Base-by-base conservation (phyloP, 2,329 filamentous ascomycete species). In the Alternaria arbusti region DNA sequence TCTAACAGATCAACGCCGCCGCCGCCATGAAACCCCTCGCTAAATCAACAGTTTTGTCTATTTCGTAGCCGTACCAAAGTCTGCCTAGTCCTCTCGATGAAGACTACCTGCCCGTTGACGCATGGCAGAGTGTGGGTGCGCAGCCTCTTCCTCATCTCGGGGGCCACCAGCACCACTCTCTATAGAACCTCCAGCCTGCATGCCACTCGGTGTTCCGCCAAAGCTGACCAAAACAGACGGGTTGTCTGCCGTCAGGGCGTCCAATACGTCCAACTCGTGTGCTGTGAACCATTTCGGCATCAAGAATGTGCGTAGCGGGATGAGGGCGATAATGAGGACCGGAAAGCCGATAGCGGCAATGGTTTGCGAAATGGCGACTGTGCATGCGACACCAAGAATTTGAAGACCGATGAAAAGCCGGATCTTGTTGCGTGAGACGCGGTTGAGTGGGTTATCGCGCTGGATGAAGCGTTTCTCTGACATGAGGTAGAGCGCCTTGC, bases 311-410 rank as follows among this genome's bases (percentile, higher is more conserved):
- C 85, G 79, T 3, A 87, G 67, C 1, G 86, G 86, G n/a, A 88
- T 87, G 5, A 88, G 75, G 3, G 83, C 80, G 46, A 84, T 83
- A 65, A 88, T 87, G 46, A 88, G 77, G 17, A 88, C 80, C 0
- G 86, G 86, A 66, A 88, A 88, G 0, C 85, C 84, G 28, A 88
- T 86, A 0, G 86, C 86, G 1, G 84, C 86, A 12, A 88, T 84
- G 0, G 86, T 88, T 69, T 88, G 85, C 1, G 85, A 86, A 50
- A 88, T 84, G 1, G 84, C 86, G 2, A 88, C 84, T 32, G 82
- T 84, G 22, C 81, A 80, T 0, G 81, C 80, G 13, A 87, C 84
- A 3, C 81, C 83, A 9, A 84, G 51, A 4, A 84, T 66, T 68
- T 88, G 85, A 26, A 85, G 80, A 20, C 76, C 78, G 10, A 86